Evolutionary conservation across 257 asterid genomes (phyloP), one percentile per base, ranked within the genome.

Genomic region (Rauvolfia tetraphylla): DNA sequence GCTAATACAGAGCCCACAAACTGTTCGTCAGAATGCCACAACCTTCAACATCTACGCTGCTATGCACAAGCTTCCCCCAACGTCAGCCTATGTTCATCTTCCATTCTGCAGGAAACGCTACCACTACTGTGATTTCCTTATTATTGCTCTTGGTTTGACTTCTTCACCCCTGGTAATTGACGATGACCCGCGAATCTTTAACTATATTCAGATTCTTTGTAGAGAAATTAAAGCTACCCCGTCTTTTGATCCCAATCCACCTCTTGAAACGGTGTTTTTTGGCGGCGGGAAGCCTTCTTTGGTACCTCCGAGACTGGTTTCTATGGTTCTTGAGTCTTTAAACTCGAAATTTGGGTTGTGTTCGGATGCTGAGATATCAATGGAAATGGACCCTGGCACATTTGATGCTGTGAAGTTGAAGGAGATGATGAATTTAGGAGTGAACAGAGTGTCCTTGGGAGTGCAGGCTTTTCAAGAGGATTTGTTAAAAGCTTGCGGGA

Each of bases 331-430:
- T 63, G 91, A 88, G 23, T 83, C 90, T 0, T 13, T 95, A 78
- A 76, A 84, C n/a, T 78, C 85, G 22, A 88, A 84, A 69, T 92
- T 92, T 22, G 93, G 99, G 69, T 75, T 91, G 70, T 67, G 82
- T 76, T 78, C 59, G 27, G 78, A 87, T 74, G 97, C 99, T n/a
- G 97, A 95, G 85, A 89, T 95, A 78, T 95, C 99, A 15, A 92
- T 95, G 86, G 99, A 95, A 82, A 95, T 92, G 98, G 99, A 95
- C 77, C 99, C 99, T 3, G 99, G 99, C 69, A 95, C 99, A 31
- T 95, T 92, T 74, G 93, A 85, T 75, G 87, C 57, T 25, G 85
- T 0, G 65, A 85, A 82, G 27, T 74, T 95, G 93, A 85, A 78
- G 81, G 93, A 81, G 72, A 68, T 92, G 81, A 76, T 85, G 89